These are phyloP conservation scores for Hansfordia pulvinata DNA, from an alignment of 2,329 filamentous ascomycete genomes.

Conservation along the genomic window DNA sequence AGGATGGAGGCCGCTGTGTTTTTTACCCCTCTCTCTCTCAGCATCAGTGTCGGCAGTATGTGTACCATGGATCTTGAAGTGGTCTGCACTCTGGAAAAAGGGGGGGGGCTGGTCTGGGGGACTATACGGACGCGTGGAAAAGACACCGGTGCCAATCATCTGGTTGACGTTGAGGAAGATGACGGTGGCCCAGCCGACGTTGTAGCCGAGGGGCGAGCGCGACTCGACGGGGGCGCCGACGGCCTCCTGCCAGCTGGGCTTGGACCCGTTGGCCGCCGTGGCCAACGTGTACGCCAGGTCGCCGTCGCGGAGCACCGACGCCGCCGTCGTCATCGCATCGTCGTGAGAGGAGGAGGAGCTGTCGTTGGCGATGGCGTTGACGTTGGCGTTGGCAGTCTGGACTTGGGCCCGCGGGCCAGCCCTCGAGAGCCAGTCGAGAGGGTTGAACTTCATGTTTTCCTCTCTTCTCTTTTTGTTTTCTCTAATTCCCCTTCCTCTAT, in stretches of 20 bases:
- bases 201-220: constrained; percentile 44
- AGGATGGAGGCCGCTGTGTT: constrained; percentile 34
- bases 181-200: constrained; percentile 39
- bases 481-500: too few relatives aligned
- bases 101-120: background rate
- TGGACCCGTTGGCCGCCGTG: constrained; percentile 25
- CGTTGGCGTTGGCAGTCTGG: too few relatives aligned
- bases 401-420: too few relatives aligned
- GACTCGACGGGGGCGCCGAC: constrained; percentile 47
- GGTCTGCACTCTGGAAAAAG: background rate
- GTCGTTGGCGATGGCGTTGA: too few relatives aligned
- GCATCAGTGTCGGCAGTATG: too few relatives aligned
- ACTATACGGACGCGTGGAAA: constrained; percentile 21
- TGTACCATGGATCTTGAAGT: too few relatives aligned
- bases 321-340: too few relatives aligned
- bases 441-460: too few relatives aligned
- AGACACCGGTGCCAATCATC: constrained; percentile 51
- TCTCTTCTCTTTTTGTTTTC: too few relatives aligned
- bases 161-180: constrained; percentile 44
- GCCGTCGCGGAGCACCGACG: constrained; percentile 14
- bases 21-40: too few relatives aligned
- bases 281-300: constrained; percentile 12
- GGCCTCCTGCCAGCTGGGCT: constrained; percentile 41
- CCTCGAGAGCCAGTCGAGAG: too few relatives aligned
- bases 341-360: too few relatives aligned